Percentiles rank a stretch among this genome's conserved stretches.
Evolutionary conservation across 768 basidiomycete genomes (phyloP).

Genomic region (Rickenella mellea): DNA sequence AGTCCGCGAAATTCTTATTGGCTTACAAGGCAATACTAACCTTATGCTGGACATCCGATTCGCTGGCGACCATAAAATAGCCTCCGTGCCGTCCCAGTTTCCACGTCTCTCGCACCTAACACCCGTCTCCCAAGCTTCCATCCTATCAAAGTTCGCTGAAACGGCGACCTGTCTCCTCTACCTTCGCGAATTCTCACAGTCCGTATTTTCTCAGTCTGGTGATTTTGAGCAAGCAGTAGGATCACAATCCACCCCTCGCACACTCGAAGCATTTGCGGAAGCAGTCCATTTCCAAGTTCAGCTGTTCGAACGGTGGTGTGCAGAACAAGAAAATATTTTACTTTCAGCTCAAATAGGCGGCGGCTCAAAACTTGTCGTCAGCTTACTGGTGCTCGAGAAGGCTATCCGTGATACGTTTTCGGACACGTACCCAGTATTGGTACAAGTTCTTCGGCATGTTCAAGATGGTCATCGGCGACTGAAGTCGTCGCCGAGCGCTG

Average conservation of each 20-base stretch:
- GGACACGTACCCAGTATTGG: conserved; percentile 29
- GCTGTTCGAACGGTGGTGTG: conserved; percentile 61
- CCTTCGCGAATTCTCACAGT: conserved; percentile 50
- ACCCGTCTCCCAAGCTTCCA: conserved; percentile 54
- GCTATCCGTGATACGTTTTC: conserved; percentile 47
- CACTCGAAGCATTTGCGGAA: conserved; percentile 77
- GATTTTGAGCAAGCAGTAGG: conserved; percentile 13
- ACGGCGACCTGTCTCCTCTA: conserved; percentile 52
- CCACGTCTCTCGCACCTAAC: conserved; percentile 63
- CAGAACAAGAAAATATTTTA: conserved; percentile 55
- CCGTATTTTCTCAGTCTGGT: conserved; percentile 29
- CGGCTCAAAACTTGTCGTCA: conserved; percentile 37
- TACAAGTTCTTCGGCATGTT: conserved; percentile 44
- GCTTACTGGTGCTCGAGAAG: conserved; percentile 58
- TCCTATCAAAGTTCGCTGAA: conserved; percentile 47
- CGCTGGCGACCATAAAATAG: neutral
- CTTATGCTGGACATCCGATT: conserved; percentile 29
- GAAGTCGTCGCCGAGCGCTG: conserved; percentile 31
- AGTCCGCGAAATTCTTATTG: conserved; percentile 68
- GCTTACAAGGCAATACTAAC: conserved; percentile 63
- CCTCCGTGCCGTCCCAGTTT: conserved; percentile 25
- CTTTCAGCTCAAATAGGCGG: conserved; percentile 46
- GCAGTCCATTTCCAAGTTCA: conserved; percentile 55
- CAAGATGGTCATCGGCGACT: conserved; percentile 17
- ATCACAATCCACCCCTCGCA: conserved; percentile 24